Conservation (phyloP, 176 grass and related monocot species). For the Triticum monococcum region DNA sequence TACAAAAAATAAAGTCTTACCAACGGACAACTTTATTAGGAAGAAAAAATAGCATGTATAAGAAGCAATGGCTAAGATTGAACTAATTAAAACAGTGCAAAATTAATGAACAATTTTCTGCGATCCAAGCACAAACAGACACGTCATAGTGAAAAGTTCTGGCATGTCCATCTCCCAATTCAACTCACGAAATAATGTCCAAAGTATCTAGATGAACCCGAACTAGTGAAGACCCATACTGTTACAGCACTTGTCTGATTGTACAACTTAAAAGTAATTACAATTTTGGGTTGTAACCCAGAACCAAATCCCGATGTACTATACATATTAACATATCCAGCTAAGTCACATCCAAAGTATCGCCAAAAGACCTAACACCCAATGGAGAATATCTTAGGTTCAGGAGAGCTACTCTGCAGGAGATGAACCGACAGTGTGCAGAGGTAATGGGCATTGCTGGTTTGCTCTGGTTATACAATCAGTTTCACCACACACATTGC, state of each 20-base stretch:
- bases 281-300: background rate
- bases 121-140: background rate
- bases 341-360: background rate
- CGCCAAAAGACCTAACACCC: background rate
- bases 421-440: background rate
- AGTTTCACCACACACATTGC: background rate
- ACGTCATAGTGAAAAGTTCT: background rate
- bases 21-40: background rate
- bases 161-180: background rate
- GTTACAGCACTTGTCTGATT: background rate
- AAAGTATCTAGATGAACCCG: background rate
- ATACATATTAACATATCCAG: background rate
- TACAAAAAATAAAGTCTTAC: background rate
- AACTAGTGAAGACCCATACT: background rate
- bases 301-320: background rate
- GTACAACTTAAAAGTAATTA: background rate
- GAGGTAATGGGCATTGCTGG: background rate
- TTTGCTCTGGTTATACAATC: background rate
- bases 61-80: background rate
- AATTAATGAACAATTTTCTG: background rate
- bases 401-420: background rate
- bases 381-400: background rate
- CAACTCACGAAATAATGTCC: background rate
- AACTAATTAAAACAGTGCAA: background rate
- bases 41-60: background rate